These are phyloP conservation scores for Rosa multiflora DNA, from an alignment of 306 rosid species.

Conservation along the genomic window DNA sequence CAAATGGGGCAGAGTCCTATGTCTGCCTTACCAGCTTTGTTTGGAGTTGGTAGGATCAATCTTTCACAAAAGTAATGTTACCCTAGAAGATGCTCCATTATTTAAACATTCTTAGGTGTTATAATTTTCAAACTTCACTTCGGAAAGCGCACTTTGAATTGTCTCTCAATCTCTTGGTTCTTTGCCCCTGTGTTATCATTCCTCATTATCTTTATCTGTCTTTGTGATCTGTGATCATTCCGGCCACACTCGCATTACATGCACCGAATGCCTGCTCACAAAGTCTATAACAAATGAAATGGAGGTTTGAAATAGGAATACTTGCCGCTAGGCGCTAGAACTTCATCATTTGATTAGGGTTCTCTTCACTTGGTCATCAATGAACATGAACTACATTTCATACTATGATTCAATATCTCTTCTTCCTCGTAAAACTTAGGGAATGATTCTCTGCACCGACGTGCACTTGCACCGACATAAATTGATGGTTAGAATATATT, in stretches of 20 bases:
- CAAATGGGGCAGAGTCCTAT: constrained; percentile 5
- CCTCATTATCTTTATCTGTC: constrained; percentile 20
- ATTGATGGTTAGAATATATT: no score
- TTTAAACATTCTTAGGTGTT: constrained; percentile 24
- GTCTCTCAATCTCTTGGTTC: constrained; percentile 53
- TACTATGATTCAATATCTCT: no score
- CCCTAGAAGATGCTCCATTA: constrained; percentile 5
- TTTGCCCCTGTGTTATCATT: constrained; percentile 37
- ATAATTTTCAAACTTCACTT: constrained; percentile 19
- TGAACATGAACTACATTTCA: no score
- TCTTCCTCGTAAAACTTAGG: no score
- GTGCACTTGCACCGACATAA: no score
- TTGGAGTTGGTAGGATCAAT: background rate
- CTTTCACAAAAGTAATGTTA: background rate
- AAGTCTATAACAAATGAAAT: background rate
- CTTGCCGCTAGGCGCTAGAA: background rate
- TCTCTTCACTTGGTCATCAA: no score
- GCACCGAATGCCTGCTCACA: background rate
- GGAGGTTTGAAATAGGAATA: background rate
- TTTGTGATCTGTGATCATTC: background rate
- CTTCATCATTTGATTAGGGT: no score
- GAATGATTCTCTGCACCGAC: no score
- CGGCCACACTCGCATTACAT: background rate
- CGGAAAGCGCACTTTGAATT: constrained; percentile 47
- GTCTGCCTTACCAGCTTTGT: background rate